Evolutionary conservation across 2,329 filamentous ascomycete species (phyloP), one percentile per base, ranked within the genome.

Genomic region (Endothia cerciana): DNA sequence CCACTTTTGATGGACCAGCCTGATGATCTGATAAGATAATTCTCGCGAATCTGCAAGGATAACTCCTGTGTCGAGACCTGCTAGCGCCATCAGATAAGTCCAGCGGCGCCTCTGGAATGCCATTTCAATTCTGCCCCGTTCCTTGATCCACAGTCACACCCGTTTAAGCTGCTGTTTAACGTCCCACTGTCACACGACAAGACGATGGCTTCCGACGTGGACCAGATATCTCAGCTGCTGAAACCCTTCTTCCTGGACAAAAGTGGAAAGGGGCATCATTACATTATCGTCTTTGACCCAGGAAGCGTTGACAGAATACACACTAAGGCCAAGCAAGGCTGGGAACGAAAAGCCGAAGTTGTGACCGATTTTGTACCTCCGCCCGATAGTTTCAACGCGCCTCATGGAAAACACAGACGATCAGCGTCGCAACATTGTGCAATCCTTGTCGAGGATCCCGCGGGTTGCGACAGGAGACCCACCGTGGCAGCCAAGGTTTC

Each of bases 1-100:
- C 57, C 60, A 62, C 47, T 53, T 28, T 17, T 4, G 25, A 19
- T 47, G 61, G 28, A 45, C 47, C 41, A 19, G 30, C 28, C 25
- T 49, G 53, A 67, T 59, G 65, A 67, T 67, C 65, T 67, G 63
- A 67, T 67, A 58, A 65, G 62, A 67, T 67, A 59, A 59, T 60
- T 60, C n/a, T 40, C 22, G 19, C 22, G 25, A n/a, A 30, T n/a
- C 15, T 15, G 33, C 45, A 15, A 51, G 30, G 28, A 17, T 11
- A 28, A 17, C 25, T 15, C 45, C 30, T n/a, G 36, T 7, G 19
- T 40, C 15, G 17, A 7, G 43, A 10, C 6, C 33, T 33, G 11
- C 40, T 65, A 65, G 65, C 62, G 65, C 59, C 22, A 67, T 67
- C 65, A 65, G 65, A 67, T 67, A 67, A 67, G 49, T 57, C 33